phyloP scores from a whole-genome alignment of 345 rosid species.

The Hirschfeldia incana region DNA sequence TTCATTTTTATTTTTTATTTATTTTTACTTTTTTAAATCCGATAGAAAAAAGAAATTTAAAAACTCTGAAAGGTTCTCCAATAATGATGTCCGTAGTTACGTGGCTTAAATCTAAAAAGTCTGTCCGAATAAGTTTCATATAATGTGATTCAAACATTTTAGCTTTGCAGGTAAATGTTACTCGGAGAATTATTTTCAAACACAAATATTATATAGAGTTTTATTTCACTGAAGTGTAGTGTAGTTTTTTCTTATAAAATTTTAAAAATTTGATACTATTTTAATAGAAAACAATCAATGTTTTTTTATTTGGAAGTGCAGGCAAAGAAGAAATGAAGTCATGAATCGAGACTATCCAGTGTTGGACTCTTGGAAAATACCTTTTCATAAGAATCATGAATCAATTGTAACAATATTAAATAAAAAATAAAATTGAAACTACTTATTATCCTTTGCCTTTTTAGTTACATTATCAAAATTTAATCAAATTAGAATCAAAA shows the following conservation, averaged over 20 bases:
- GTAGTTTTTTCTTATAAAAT: neutral
- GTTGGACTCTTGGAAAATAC: neutral
- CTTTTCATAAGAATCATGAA: neutral
- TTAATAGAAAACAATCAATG: neutral
- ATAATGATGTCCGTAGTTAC: neutral
- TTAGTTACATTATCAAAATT: neutral
- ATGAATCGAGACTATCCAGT: neutral
- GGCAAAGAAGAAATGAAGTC: neutral
- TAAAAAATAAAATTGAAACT: neutral
- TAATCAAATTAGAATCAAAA: neutral
- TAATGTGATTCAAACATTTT: neutral
- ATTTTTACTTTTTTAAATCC: too few species aligned
- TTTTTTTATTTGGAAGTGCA: neutral
- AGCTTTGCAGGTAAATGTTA: neutral
- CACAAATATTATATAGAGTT: neutral
- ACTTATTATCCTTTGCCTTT: neutral
- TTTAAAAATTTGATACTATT: neutral
- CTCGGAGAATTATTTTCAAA: neutral
- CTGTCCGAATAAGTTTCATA: neutral
- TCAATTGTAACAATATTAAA: neutral
- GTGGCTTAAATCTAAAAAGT: neutral
- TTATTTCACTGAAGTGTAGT: neutral
- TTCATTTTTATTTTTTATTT: too few species aligned
- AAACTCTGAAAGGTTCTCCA: too few species aligned
- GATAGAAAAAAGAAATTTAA: too few species aligned